A percentile compares a stretch with the other conserved stretches of the same genome.
These are phyloP conservation scores for Diaporthe batatas DNA, from an alignment of 2,329 filamentous ascomycete species.

Conservation along the genomic window DNA sequence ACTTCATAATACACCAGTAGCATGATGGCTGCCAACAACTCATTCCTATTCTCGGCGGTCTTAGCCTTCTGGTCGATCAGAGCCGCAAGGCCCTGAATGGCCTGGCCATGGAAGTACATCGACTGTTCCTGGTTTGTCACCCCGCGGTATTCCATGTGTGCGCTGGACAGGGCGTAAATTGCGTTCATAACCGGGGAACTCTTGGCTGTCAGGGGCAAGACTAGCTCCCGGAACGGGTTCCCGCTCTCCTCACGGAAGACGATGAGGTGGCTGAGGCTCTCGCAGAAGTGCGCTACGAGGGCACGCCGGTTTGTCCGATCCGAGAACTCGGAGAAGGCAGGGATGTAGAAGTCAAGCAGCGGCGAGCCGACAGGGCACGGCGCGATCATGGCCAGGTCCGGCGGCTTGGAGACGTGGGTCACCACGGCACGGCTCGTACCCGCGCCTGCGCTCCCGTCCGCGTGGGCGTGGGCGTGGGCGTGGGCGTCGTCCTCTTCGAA, in stretches of 20 bases:
- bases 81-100: conserved; percentile 68
- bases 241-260: conserved; percentile 73
- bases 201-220: conserved; percentile 69
- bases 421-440: conserved; percentile 35
- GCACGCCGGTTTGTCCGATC: conserved; percentile 65
- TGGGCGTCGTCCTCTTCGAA: conserved; percentile 39
- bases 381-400: conserved; percentile 58
- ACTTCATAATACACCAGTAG: conserved; percentile 74
- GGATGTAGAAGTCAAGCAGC: conserved; percentile 64
- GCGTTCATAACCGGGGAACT: conserved; percentile 80
- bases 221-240: conserved; percentile 73
- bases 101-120: conserved; percentile 70
- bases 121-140: conserved; percentile 67
- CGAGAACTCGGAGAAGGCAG: conserved; percentile 70
- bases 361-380: conserved; percentile 56
- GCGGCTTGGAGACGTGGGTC: conserved; percentile 48
- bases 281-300: conserved; percentile 73
- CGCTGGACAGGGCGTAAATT: conserved; percentile 85
- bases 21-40: conserved; percentile 72
- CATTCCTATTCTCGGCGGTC: conserved; percentile 61
- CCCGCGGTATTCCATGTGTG: conserved; percentile 80
- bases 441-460: not conserved
- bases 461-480: not conserved
- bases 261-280: conserved; percentile 74
- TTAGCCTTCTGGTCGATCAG: conserved; percentile 67